Evolutionary conservation across 345 rosid genomes (phyloP), one percentile per base, ranked within the genome.

Genomic region (Acer saccharum): DNA sequence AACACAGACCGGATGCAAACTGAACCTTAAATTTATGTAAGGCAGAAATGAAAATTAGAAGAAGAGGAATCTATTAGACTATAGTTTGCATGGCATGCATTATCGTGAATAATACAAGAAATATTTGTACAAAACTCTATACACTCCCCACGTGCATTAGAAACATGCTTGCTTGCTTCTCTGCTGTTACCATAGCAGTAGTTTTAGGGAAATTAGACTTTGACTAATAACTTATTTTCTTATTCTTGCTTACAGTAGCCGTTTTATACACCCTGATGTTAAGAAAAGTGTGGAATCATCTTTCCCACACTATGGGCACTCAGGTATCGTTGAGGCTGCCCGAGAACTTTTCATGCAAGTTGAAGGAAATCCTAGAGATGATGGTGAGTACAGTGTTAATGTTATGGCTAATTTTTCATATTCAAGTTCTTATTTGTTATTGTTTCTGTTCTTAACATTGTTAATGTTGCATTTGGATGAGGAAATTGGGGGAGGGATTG

Each of bases 251-350:
- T 82, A 76, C 84, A 86, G 84, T 81, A 76, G 84, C 81, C 83
- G 84, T 79, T 72, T 77, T 77, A 78, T 84, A 58, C 78, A 76
- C 72, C 83, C 68, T 18, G 78, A 86, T 25, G 75, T 79, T 71
- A 88, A 79, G 78, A 79, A 54, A 79, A 72, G 55, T 21, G 82
- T 90, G 20, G 84, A 91, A 76, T 77, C 87, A 50, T 86, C 98
- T 70, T 86, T 87, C 68, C 94, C 88, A 58, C 97, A 91, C 80
- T 90, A 92, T 73, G 97, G 96, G 14, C 98, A 93, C 77, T 89
- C 82, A 12, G 99, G 99, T 77, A 91, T 93, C 32, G 91, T 91
- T 62, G 93, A 87, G 77, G 94, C 98, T 82, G 94, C 96, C 71
- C 82, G 93, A 69, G 99, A 95, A 80, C 93, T 95, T 48, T 92